A percentile compares a stretch with the other conserved stretches of the same genome.
Evolutionary conservation across 2,329 filamentous ascomycete genomes (phyloP).

Genomic region (Diplodia intermedia): DNA sequence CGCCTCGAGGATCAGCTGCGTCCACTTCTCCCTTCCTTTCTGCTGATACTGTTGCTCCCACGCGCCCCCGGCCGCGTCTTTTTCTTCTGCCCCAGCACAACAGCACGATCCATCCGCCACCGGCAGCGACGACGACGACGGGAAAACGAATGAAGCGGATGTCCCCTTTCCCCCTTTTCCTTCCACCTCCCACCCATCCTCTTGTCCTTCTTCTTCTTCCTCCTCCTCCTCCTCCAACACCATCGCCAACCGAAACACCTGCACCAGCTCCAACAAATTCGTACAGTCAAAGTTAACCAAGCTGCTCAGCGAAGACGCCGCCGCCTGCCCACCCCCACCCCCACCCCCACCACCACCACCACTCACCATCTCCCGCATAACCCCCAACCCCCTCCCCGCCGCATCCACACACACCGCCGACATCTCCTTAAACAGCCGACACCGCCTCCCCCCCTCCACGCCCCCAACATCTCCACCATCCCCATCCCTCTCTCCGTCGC

Average conservation of each 20-base stretch:
- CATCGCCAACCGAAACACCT: constrained; percentile 48
- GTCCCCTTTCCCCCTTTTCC: not conserved
- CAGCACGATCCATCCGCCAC: not conserved
- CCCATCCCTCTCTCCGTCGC: constrained; percentile 37
- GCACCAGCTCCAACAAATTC: constrained; percentile 43
- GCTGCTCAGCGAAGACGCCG: constrained; percentile 41
- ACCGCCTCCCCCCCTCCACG: constrained; percentile 36
- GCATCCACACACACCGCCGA: not conserved
- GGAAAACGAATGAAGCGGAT: too few relatives aligned
- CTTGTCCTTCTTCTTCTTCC: not conserved
- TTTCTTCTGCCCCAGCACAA: too few relatives aligned
- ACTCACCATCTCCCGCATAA: constrained; percentile 42
- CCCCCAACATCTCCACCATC: constrained; percentile 42
- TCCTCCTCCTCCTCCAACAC: not conserved
- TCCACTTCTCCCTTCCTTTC: not conserved
- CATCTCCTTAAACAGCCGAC: constrained; percentile 34
- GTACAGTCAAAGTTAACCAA: constrained; percentile 48
- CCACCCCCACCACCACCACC: not conserved
- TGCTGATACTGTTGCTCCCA: too few relatives aligned
- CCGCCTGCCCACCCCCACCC: not conserved
- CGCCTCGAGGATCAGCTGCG: constrained; percentile 41
- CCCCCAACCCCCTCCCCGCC: constrained; percentile 40
- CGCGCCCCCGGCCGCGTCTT: too few relatives aligned
- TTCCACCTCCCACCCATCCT: not conserved
- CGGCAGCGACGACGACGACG: too few relatives aligned